Evolutionary conservation across 352 stramenopile species (phyloP), one percentile per base, ranked within the genome.

Genomic region (Peronospora belbahrii): DNA sequence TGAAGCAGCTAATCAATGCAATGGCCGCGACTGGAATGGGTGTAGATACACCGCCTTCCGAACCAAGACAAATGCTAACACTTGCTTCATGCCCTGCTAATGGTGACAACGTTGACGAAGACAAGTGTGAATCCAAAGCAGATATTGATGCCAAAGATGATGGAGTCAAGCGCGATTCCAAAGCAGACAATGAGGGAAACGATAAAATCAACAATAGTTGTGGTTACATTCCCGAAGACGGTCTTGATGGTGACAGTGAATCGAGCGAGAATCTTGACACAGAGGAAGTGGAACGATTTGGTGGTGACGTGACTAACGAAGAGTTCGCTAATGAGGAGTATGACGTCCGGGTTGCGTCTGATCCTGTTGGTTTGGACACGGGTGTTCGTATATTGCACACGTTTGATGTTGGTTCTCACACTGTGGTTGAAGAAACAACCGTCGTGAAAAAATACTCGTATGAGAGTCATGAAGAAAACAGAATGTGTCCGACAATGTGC

Each of bases 21-120:
- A 55, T 59, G 42, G 49, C 53, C 23, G 27, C 27, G 23, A 31
- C 48, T 46, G 59, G 49, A 30, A 37, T 67, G 33, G 59, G 35
- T 13, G 33, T 27, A 4, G 58, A 60, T 45, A 31, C 36, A 2
- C 20, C 51, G 3, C 14, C 23, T 28, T 11, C 28, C 4, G 36
- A 39, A 8, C 33, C 33, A 5, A 36, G 11, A 2, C 22, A 20
- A 2, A 30, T 47, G 10, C 45, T 30, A 14, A 2, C 34, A 3
- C 11, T 53, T 34, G 17, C 35, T 25, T 37, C 13, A 4, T 23
- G 30, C 23, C 19, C 52, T 30, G 33, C 20, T 2, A 49, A 38
- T 24, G 25, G 33, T 8, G 54, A 56, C 25, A 44, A 45, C 8
- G 44, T 46, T 30, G 27, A 61, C 4, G 20, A 33, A n/a, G 36